These are phyloP conservation scores for Neurospora sp. DNA, from an alignment of 495 filamentous ascomycete species.

Conservation along the genomic window DNA sequence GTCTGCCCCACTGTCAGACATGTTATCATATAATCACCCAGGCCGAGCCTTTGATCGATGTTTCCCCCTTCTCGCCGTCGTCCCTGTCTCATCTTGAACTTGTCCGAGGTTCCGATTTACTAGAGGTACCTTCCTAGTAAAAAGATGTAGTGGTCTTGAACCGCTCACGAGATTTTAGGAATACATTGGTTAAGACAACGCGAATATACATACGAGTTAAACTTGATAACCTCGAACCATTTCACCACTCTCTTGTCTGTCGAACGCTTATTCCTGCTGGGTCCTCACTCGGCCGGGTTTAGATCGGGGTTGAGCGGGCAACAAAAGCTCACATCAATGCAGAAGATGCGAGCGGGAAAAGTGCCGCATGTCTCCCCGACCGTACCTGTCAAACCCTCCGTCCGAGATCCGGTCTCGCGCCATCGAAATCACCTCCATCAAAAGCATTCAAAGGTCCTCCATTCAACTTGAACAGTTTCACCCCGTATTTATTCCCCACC, in stretches of 20 bases:
- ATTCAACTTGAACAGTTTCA: not conserved
- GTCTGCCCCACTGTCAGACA: not conserved
- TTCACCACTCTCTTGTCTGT: not conserved
- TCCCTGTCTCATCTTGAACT: not conserved
- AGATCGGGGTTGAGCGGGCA: not conserved
- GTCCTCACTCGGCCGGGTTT: not conserved
- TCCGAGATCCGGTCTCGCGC: not conserved
- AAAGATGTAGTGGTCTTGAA: not conserved
- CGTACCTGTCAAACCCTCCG: not conserved
- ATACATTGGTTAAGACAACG: not conserved
- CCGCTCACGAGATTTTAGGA: not conserved
- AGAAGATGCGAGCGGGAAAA: not conserved
- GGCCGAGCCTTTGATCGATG: not conserved
- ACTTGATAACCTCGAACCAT: not conserved
- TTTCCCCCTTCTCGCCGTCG: not conserved
- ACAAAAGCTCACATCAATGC: not conserved
- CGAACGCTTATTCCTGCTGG: not conserved
- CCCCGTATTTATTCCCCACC: not conserved
- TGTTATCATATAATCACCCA: not conserved
- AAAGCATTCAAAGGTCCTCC: not conserved
- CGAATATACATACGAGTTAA: not conserved
- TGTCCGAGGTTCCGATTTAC: not conserved
- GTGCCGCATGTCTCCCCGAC: not conserved
- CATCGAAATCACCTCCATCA: not conserved
- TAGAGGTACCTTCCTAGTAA: not conserved